These are phyloP conservation scores for Tetracladium maxilliforme DNA, from an alignment of 2,329 filamentous ascomycete species.

Conservation along the genomic window DNA sequence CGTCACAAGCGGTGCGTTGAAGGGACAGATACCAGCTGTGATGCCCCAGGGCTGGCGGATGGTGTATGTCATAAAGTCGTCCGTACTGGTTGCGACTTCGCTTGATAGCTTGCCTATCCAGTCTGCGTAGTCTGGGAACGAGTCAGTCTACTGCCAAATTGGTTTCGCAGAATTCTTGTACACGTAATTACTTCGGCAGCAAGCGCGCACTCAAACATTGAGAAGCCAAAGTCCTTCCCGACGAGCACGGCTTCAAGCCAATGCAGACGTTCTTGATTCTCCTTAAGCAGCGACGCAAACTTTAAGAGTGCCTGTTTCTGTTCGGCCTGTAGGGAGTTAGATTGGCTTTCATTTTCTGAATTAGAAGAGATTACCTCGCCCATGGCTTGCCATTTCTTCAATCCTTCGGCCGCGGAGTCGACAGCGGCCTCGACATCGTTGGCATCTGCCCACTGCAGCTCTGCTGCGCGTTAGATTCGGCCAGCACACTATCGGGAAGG, in stretches of 20 bases:
- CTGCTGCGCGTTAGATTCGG: constrained; percentile 42
- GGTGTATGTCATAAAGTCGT: constrained; percentile 61
- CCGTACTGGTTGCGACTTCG: constrained; percentile 49
- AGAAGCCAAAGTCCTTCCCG: constrained; percentile 42
- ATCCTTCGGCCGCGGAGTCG: constrained; percentile 47
- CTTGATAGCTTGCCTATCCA: constrained; percentile 64
- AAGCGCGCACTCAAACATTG: no score
- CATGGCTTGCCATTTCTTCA: constrained; percentile 62
- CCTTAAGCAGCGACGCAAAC: no score
- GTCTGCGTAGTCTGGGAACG: constrained; percentile 57
- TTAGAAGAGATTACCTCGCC: no score
- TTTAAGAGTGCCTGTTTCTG: no score
- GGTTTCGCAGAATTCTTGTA: no score
- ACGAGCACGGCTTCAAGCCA: constrained; percentile 44
- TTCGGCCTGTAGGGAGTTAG: no score
- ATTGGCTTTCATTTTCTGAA: no score
- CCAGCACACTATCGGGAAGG: no score
- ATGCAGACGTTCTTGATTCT: no score
- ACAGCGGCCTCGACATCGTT: constrained; percentile 53
- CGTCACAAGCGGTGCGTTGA: constrained; percentile 63
- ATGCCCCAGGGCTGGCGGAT: constrained; percentile 60
- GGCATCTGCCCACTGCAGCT: constrained; percentile 56
- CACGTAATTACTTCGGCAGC: no score
- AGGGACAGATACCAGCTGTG: constrained; percentile 57
- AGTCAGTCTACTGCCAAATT: constrained; percentile 39